Evolutionary conservation across 164 flowering plant species (phyloP), one percentile per base, ranked within the genome.

Genomic region (Stephania japonica): DNA sequence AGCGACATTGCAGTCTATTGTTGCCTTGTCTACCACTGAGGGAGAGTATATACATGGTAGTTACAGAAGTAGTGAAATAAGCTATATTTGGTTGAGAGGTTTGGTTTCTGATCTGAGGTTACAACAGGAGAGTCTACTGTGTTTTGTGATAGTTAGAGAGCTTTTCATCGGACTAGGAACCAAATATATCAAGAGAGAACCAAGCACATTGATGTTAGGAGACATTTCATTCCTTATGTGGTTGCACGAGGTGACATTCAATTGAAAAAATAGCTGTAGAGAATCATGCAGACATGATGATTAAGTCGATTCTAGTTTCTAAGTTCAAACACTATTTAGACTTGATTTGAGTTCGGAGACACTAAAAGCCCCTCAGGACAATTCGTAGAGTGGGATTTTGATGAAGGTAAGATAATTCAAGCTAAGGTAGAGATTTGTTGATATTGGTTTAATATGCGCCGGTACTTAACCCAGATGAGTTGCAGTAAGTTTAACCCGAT

Each of bases 41-140:
- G 73, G 12, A 32, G 49, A 71, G 41, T 65, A 71, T 32, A 71
- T n/a, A n/a, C n/a, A n/a, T 61, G 73, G 47, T 27, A 27, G 50
- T 8, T 9, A 19, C 43, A 56, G 65, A 56, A 24, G 72, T 41
- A 53, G 5, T 53, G 61, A 70, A 56, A 18, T 11, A 42, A 16
- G 47, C 66, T 56, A 14, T n/a, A n/a, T 71, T 24, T 71, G 73
- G 67, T 7, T 27, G 38, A 19, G 32, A 53, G 72, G 32, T 70
- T 70, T 70, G 72, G 38, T 70, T 70, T 11, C 4, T 47, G 72
- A 71, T 32, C 23, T 59, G 23, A 3, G 47, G 7, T 25, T 53
- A 19, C 3, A 38, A 23, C 67, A 56, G 18, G 21, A 71, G 21
- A 59, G 5, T 18, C 65, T 18, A 32, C 16, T 32, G 24, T 59